Evolutionary conservation across 371 early-diverging fungal genomes (phyloP), one percentile per base, ranked within the genome.

Genomic region (Dinochytrium kinnereticum): DNA sequence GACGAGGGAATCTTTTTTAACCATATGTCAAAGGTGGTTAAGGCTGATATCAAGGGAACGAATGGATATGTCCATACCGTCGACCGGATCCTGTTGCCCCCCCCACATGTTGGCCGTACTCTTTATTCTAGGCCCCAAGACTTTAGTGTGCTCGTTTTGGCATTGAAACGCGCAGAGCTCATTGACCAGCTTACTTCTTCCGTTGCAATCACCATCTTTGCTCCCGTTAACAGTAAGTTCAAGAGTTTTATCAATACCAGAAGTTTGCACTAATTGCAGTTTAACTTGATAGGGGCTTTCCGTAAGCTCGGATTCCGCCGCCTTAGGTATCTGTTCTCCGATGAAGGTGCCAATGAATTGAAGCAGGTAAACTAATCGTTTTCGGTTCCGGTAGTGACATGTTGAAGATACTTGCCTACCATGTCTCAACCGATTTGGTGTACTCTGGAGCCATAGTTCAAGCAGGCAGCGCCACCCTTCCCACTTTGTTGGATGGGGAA

Each of bases 1-100:
- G 64, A 64, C 34, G 64, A 64, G 38, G 57, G 57, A 7, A 34
- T 64, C 31, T 34, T 64, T 34, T 31, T 64, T 13, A 64, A 64
- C 38, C 36, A 37, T 21, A 30, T 30, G 31, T 3, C 64, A 19
- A 34, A 30, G 36, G 38, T 64, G 17, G 34, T 64, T 31, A 24
- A 34, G 19, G 28, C 64, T 13, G 31, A 64, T 36, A 64, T 64
- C 31, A 30, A 30, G 36, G 64, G 10, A 5, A 26, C 3, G 13
- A 64, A 64, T 31, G 64, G 64, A 17, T 30, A 26, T 13, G 38
- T 64, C 10, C 64, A 64, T 24, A 30, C 13, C 17, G 10, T 64
- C 10, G 38, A 64, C 24, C 31, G 38, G 13, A 17, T 64, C 15
- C 31, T 64, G 64, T 7, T 30, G 19, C 64, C 64, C 13, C 64